phyloP scores from a whole-genome alignment of 352 stramenopile species.

The Phytophthora colocasiae region DNA sequence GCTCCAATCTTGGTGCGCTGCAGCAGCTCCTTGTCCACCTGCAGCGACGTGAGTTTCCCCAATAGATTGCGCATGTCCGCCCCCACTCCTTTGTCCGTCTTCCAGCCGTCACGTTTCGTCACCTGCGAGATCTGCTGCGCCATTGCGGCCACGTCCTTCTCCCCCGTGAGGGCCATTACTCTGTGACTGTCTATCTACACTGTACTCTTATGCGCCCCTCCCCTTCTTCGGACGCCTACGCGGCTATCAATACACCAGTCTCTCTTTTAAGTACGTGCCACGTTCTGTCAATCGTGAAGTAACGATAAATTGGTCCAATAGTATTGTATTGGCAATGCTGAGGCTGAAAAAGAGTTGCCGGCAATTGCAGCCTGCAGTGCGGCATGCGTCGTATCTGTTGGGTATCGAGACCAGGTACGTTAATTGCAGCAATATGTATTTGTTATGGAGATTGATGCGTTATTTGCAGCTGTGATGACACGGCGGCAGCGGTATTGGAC shows the following conservation, averaged over 20 bases:
- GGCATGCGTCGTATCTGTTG: slow-evolving; percentile 80
- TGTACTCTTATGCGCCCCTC: not conserved
- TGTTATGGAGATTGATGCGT: not conserved
- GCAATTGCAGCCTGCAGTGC: slow-evolving; percentile 7
- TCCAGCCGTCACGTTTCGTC: slow-evolving; percentile 71
- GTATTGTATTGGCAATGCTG: slow-evolving; percentile 8
- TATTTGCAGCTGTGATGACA: slow-evolving; percentile 93
- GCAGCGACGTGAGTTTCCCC: slow-evolving; percentile 75
- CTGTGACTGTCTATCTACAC: not conserved
- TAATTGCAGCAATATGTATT: not conserved
- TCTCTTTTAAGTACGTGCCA: not conserved
- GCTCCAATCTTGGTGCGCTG: slow-evolving; percentile 82
- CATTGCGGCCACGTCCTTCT: slow-evolving; percentile 70
- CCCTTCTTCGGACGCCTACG: slow-evolving; percentile 13
- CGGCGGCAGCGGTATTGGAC: slow-evolving; percentile 90
- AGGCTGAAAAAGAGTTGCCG: not conserved
- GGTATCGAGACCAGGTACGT: slow-evolving; percentile 93
- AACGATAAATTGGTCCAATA: too few species aligned
- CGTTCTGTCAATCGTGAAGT: not conserved
- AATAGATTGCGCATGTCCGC: slow-evolving; percentile 74
- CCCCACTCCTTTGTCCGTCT: slow-evolving; percentile 60
- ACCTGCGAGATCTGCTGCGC: slow-evolving; percentile 75
- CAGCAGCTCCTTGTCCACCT: slow-evolving; percentile 80
- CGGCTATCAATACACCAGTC: slow-evolving; percentile 18
- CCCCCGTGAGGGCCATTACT: slow-evolving; percentile 38